These are phyloP conservation scores for Pleurotus ostreatus DNA, from an alignment of 768 basidiomycete species.

Conservation along the genomic window DNA sequence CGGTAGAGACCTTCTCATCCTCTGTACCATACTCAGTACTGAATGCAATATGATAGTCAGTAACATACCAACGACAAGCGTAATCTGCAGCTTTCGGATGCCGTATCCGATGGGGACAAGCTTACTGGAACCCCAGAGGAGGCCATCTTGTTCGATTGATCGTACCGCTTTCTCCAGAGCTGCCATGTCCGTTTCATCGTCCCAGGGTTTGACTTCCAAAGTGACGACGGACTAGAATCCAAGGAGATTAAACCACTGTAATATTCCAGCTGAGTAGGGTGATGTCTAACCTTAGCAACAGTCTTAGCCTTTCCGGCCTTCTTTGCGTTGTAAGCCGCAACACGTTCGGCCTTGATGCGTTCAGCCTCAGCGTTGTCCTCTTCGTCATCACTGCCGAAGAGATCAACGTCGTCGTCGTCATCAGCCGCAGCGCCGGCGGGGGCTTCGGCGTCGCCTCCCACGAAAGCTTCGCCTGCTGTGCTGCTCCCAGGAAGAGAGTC, in stretches of 20 bases:
- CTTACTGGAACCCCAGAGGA: constrained; percentile 95
- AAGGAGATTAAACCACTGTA: neutral
- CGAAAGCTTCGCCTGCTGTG: constrained; percentile 71
- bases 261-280: too few relatives aligned
- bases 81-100: constrained; percentile 88
- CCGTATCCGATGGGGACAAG: constrained; percentile 88
- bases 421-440: constrained; percentile 39
- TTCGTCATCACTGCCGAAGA: constrained; percentile 86
- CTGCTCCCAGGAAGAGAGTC: constrained; percentile 80
- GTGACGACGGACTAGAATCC: constrained; percentile 86
- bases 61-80: constrained; percentile 50
- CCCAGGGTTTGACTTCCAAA: constrained; percentile 98
- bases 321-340: constrained; percentile 89
- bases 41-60: neutral
- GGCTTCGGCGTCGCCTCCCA: constrained; percentile 41
- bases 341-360: constrained; percentile 84
- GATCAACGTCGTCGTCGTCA: constrained; percentile 74
- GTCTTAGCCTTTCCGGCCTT: constrained; percentile 90
- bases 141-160: constrained; percentile 82
- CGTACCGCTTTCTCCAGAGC: constrained; percentile 82
- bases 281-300: constrained; percentile 67
- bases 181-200: constrained; percentile 97
- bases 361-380: constrained; percentile 85
- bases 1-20: constrained; percentile 92
- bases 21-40: constrained; percentile 40